Base-by-base conservation (phyloP, 2,329 filamentous ascomycete genomes). In the Fusarium multiceps region DNA sequence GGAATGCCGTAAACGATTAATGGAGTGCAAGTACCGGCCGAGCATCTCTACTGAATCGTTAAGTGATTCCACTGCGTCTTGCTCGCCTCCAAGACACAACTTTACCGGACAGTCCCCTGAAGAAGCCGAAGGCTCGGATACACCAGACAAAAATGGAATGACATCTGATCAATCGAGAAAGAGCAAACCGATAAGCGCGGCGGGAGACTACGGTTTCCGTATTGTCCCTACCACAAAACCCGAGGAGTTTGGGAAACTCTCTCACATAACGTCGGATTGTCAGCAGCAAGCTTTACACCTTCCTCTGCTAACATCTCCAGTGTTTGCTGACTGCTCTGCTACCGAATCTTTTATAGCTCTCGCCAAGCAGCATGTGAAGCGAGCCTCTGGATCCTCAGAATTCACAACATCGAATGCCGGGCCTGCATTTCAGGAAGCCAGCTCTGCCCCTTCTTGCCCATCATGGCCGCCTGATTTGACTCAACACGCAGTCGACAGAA, bases 271-370 rank as follows among this genome's bases (percentile, higher is more conserved):
- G 41, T 83, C 87, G 70, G 88, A 90, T 72, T 83, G 83, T 13
- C 87, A 84, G 1, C 87, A 87, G 12, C 82, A 86, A 70, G 8
- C 7, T 25, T n/a, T 16, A 34, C n/a, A 32, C 23, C 8, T 37
- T 16, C 73, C 75, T 45, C 75, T 51, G 21, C 18, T 62, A 63
- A 42, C 54, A 7, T 21, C 21, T 30, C 1, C 27, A 87, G 86
- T 88, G 25, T 90, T 89, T 66, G 82, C 90, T 64, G 88, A 89
- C n/a, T 87, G 90, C 68, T 88, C 89, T 3, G 87, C 88, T 1
- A 87, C 87, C 1, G 79, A 90, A 8, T 88, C 88, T 1, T 90
- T 87, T 70, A 79, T 90, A 5, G 86, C 90, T 59, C 79, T 88
- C 46, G 84, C 90, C 20, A 86, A 88, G 12, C 86, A 87, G 78